Evolutionary conservation across 2,329 filamentous ascomycete genomes (phyloP), one percentile per base, ranked within the genome.

Genomic region (Fusarium tjaetaba): DNA sequence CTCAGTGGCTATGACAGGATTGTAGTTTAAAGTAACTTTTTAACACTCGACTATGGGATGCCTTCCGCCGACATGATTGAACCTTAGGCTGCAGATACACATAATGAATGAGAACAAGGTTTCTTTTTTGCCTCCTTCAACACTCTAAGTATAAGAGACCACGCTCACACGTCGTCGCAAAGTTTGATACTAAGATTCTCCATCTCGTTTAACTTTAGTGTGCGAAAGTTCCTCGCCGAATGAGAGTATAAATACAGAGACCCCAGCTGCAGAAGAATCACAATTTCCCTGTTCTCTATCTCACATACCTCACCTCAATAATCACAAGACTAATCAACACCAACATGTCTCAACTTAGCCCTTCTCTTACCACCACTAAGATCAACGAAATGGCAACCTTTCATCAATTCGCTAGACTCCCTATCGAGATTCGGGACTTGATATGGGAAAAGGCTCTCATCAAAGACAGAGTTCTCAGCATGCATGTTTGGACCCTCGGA

Each of bases 141-240:
- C 18, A 11, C 11, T 8, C 0, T 2, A 20, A 11, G 11, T 3
- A 22, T 20, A 20, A 26, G 7, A 20, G 8, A 14, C 11, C 9
- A 4, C 2, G 4, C 18, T 6, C 4, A 15, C 24, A 20, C 4
- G 4, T 9, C 24, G 10, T 38, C 36, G 3, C 4, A 22, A 2
- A 20, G 16, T 20, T 0, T 36, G 8, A 26, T 20, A 5, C 3
- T 7, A 13, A 18, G 5, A 7, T 53, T 28, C 3, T 5, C 2
- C 1, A 16, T 38, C 4, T 16, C 2, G 3, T 22, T 15, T 53
- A 11, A 28, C 10, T 53, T 39, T 28, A 2, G 24, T 39, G 5
- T 7, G 20, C 5, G 3, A 16, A 28, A 6, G 4, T n/a, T 11
- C 0, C 4, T 9, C 5, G 0, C 18, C 11, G 2, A 16, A 20